Percentiles rank a stretch among this genome's conserved stretches.
phyloP scores from a whole-genome alignment of 2,329 filamentous ascomycete genomes.

The Aspergillus sp. region DNA sequence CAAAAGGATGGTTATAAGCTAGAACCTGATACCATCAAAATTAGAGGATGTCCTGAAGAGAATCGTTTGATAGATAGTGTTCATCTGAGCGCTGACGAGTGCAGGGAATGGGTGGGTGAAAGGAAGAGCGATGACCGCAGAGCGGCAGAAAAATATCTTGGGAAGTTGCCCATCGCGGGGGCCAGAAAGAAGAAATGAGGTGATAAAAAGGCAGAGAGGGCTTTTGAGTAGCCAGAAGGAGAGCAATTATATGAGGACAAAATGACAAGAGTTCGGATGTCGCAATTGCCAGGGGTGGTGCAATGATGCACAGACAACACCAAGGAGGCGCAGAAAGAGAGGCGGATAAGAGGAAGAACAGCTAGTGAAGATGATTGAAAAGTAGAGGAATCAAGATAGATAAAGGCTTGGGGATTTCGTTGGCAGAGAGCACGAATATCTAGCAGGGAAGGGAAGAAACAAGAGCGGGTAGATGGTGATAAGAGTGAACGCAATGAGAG shows the following conservation, averaged over 20 bases:
- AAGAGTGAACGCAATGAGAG: conserved; percentile 21
- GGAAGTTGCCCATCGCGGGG: conserved; percentile 3
- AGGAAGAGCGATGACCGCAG: conserved; percentile 20
- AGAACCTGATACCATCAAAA: conserved; percentile 39
- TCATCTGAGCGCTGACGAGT: conserved; percentile 24
- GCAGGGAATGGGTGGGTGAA: conserved; percentile 24
- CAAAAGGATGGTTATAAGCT: conserved; percentile 27
- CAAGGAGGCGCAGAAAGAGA: conserved; percentile 16
- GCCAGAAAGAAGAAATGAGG: conserved; percentile 7
- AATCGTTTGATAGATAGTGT: conserved; percentile 20
- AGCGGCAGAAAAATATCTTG: conserved; percentile 16
- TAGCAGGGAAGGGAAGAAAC: conserved; percentile 21
- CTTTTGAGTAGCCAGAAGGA: conserved; percentile 17
- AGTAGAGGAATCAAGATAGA: conserved; percentile 12
- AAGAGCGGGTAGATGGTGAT: conserved; percentile 14
- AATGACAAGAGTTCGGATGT: conserved; percentile 9
- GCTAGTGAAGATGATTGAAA: conserved; percentile 7
- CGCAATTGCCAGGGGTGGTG: conserved; percentile 20
- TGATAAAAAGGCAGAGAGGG: conserved; percentile 20
- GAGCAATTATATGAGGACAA: conserved; percentile 10
- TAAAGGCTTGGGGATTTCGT: conserved; percentile 9
- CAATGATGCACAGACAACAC: conserved; percentile 19
- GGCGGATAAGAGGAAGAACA: conserved; percentile 16
- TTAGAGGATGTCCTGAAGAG: conserved; percentile 32
- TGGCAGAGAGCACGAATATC: conserved; percentile 21